Evolutionary conservation across 345 rosid species (phyloP), one percentile per base, ranked within the genome.

Genomic region (Schrenkiella parvula): DNA sequence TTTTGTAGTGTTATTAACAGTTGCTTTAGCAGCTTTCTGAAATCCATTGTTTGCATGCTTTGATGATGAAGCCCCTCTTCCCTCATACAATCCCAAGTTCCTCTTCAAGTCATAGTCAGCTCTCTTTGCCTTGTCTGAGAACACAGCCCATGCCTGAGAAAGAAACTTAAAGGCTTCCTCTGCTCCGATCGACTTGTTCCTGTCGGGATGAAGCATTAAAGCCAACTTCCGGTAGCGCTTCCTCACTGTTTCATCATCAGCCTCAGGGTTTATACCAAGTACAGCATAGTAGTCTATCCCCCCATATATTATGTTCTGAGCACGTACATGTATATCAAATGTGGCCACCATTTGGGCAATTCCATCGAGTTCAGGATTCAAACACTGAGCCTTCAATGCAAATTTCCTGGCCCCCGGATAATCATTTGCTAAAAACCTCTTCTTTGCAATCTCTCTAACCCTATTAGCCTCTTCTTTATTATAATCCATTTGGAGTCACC

Each of bases 161-260:
- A 85, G 69, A 61, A 78, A 73, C 79, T 87, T 82, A 72, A 87
- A 89, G 9, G 95, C 95, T 57, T 88, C 88, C 74, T 84, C 89
- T 19, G 88, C 85, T 68, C 91, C 95, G 0, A 82, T 22, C 19
- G 87, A 82, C 68, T 87, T 87, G 72, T 89, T 89, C 68, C 72
- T 81, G 73, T 88, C 89, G 15, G 95, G 95, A 68, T 88, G 95
- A 69, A 88, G 87, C 79, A 80, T 66, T 25, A 83, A 79, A 50
- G 86, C 90, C 60, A 84, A 59, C 81, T 80, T 85, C 64, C 81
- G 76, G 55, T 87, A 87, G 32, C 85, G 86, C 50, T 80, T 85
- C 75, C 81, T 77, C 53, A 85, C 84, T 0, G 85, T 79, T 23
- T 84, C 89, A 4, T 84, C 85, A 52, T 84, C 85, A 59, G 89